phyloP scores from a whole-genome alignment of 805 yeast genomes.

The Candida ascalaphidarum region DNA sequence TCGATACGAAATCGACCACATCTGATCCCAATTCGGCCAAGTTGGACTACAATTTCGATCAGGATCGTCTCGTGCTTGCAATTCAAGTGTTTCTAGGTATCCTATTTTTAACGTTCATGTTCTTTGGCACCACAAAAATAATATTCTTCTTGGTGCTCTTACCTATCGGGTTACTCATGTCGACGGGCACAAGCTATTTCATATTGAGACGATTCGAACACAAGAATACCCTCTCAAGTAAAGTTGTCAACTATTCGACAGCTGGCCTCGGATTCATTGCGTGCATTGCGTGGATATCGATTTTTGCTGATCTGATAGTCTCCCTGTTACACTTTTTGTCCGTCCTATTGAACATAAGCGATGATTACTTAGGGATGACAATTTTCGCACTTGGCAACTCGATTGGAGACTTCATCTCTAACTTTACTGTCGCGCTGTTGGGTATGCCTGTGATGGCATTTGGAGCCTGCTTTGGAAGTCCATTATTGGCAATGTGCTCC shows the following conservation, averaged over 20 bases:
- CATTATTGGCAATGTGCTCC: conserved; percentile 73
- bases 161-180: not conserved
- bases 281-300: conserved; percentile 61
- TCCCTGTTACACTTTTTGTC: conserved; percentile 55
- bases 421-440: conserved; percentile 67
- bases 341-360: conserved; percentile 51
- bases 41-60: conserved; percentile 7
- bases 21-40: not conserved
- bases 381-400: conserved; percentile 91
- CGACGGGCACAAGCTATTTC: not conserved
- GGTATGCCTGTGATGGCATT: conserved; percentile 87
- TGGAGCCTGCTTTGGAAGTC: conserved; percentile 95
- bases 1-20: conserved; percentile 2
- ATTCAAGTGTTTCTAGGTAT: conserved; percentile 23
- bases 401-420: conserved; percentile 80
- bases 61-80: conserved; percentile 12
- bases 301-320: conserved; percentile 65
- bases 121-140: conserved; percentile 4
- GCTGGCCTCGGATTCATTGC: conserved; percentile 55
- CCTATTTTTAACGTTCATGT: conserved; percentile 12
- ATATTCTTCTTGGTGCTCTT: conserved; percentile 13
- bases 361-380: conserved; percentile 79
- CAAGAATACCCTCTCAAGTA: conserved; percentile 3
- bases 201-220: not conserved
- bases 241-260: conserved; percentile 11